These are phyloP conservation scores for Glycyrrhiza uralensis DNA, from an alignment of 306 rosid genomes.

Conservation along the genomic window DNA sequence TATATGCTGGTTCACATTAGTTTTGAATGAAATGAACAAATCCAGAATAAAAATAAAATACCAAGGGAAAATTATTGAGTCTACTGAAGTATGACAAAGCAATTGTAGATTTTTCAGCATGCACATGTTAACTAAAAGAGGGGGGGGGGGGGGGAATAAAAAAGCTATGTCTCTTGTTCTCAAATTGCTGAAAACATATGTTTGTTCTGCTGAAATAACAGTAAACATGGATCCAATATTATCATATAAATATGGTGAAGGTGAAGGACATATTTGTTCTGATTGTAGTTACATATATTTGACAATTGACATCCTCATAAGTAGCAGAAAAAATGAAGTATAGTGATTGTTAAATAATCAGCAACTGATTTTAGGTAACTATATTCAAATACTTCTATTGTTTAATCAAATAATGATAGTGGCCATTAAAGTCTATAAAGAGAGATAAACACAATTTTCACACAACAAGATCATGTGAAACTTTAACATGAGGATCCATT, in stretches of 20 bases:
- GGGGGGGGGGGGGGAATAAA: not conserved
- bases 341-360: too few species aligned
- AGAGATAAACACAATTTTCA: too few species aligned
- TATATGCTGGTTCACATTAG: slow-evolving; percentile 21
- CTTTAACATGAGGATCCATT: not conserved
- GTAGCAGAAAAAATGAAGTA: not conserved
- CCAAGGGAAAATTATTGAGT: not conserved
- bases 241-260: not conserved
- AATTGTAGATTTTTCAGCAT: not conserved
- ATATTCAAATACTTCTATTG: too few species aligned
- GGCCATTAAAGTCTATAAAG: not conserved
- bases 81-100: not conserved
- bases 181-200: not conserved
- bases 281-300: not conserved
- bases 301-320: not conserved
- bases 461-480: too few species aligned
- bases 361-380: too few species aligned
- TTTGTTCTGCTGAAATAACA: not conserved
- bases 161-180: not conserved
- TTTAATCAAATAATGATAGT: too few species aligned
- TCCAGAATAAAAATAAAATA: not conserved
- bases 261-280: not conserved
- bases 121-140: not conserved
- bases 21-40: slow-evolving; percentile 14
- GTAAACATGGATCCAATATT: not conserved